Evolutionary conservation across 192 early-diverging fungal species (phyloP).

Genomic region (Umbelopsis sp.): DNA sequence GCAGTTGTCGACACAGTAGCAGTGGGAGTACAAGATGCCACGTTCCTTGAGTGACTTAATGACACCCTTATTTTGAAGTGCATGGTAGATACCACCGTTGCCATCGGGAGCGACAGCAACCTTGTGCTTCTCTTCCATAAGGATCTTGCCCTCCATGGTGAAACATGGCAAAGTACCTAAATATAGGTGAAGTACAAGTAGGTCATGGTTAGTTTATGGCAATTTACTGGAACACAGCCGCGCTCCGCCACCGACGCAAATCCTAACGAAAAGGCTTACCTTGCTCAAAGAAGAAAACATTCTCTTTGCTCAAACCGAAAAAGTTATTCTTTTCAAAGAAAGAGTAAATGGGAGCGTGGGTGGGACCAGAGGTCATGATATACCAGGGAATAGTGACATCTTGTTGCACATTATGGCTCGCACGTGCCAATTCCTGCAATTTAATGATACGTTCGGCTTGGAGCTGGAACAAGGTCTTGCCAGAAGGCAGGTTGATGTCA

Average conservation of each 20-base stretch:
- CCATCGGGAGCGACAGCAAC: constrained; percentile 79
- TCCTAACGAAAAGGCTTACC: constrained; percentile 30
- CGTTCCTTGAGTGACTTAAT: constrained; percentile 70
- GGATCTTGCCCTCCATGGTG: constrained; percentile 79
- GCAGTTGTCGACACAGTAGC: constrained; percentile 95
- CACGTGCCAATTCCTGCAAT: constrained; percentile 70
- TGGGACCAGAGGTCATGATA: constrained; percentile 94
- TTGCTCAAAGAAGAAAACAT: constrained; percentile 92
- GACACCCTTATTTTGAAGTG: constrained; percentile 76
- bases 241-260: background rate
- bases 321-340: constrained; percentile 74
- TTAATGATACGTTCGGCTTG: constrained; percentile 93
- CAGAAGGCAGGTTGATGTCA: constrained; percentile 87
- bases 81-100: constrained; percentile 89
- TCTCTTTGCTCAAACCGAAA: constrained; percentile 76
- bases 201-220: background rate
- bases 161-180: constrained; percentile 80
- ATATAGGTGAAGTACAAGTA: background rate
- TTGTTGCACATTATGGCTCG: constrained; percentile 16
- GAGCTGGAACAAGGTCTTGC: constrained; percentile 89
- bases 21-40: constrained; percentile 81
- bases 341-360: constrained; percentile 64
- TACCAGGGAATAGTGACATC: constrained; percentile 82
- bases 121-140: constrained; percentile 70
- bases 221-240: background rate